Evolutionary conservation across 2,329 filamentous ascomycete genomes (phyloP), one percentile per base, ranked within the genome.

Genomic region (Alternaria gaisen): DNA sequence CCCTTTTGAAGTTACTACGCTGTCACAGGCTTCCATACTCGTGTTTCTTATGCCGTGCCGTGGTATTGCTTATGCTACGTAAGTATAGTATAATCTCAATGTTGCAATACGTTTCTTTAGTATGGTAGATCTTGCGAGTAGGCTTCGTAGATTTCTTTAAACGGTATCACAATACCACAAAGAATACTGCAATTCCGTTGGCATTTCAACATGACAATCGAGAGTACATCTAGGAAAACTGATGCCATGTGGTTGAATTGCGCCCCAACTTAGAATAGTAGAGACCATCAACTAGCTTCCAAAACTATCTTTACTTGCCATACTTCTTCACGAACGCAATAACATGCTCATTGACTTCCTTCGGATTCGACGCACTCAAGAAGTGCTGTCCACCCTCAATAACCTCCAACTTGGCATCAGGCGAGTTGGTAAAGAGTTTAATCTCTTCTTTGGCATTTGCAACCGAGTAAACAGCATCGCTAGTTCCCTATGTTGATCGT

Each of bases 321-420:
- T 66, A 71, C 66, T 73, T 73, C 36, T 53, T 61, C 14, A 79
- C 66, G 67, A 82, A 76, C 47, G 73, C 56, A 34, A 73, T 38
- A 34, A 79, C 57, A 38, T 47, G 26, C 10, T 56, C 58, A 22
- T 80, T 75, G 3, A 86, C 81, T 58, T 83, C 80, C 7, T 75
- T 72, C 1, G 83, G 82, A 70, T 84, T 78, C 5, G 80, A 80
- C 9, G 77, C 80, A 56, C 79, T 83, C 61, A 86, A 71, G 62
- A 84, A 86, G 68, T 86, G 84, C 56, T 81, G 75, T 2, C 83
- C 84, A 6, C 78, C 82, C 24, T 84, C 72, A 2, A 85, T 72
- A 41, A 80, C 74, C 40, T 80, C 69, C 53, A 86, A 58, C 51
- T 76, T 74, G 7, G 81, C 80, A 61, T 83, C 80, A 4, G 72